Base-by-base conservation (phyloP, 768 basidiomycete species). In the Porphyrellus cyaneotinctus region DNA sequence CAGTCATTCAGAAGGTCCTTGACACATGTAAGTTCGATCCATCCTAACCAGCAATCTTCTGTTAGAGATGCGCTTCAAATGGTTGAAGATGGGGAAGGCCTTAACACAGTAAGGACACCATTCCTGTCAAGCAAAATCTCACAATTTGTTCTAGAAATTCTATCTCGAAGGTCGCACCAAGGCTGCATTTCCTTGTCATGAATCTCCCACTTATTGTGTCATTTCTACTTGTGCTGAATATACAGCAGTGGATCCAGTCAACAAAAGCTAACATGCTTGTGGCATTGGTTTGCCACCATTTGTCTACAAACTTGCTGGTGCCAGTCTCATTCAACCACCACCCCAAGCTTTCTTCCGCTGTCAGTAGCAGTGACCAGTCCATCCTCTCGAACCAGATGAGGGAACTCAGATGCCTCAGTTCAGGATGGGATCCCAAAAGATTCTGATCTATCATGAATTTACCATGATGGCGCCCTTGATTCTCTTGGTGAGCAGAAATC, bases 401-500 rank as follows among this genome's bases (percentile, higher is more conserved):
- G 6, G 17, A 7, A 39, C 15, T 9, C 17, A 36, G 33, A 28
- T 48, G 35, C 47, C 52, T 3, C n/a, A 10, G 28, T 8, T 44
- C 20, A 10, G 23, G 6, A 18, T 1, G 7, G 36, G 47, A 18
- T 49, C 28, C 14, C 33, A 35, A 4, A 53, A 49, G 42, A 48
- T 53, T 3, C 8, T 53, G 17, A 32, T 53, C 5, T 53, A 53
- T 32, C 52, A 53, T 3, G 35, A 53, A 9, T 53, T 53, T 30
- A 42, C 47, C 3, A 53, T 53, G 47, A 53, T 53, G 47, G 47
- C 52, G 2, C 52, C 47, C 2, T 20, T 53, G 17, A 53, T 53
- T 15, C 47, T 53, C 47, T 53, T 47, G 5, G 52, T 32, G 20
- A 49, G 47, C 32, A 13, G n/a, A 28, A 20, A n/a, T n/a, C 23